These are phyloP conservation scores for Penicillium freii DNA, from an alignment of 2,329 filamentous ascomycete genomes.

Conservation along the genomic window DNA sequence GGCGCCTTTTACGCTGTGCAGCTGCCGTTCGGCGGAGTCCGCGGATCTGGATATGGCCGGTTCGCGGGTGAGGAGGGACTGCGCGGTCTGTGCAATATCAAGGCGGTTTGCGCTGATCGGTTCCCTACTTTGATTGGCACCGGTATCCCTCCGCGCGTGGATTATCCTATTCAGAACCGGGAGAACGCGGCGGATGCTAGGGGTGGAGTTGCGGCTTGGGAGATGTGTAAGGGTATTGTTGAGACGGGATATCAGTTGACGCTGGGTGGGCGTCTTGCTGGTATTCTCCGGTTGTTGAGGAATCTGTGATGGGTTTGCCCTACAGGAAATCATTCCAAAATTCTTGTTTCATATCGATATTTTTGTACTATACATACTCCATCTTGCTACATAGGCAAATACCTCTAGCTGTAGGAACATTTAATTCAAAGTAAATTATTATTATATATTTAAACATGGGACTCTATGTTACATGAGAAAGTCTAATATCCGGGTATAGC, in stretches of 20 bases:
- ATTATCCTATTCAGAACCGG: conserved; percentile 73
- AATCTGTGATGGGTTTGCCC: conserved; percentile 33
- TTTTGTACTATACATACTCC: conserved; percentile 5
- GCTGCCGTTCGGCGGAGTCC: conserved; percentile 88
- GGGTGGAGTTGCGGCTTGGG: conserved; percentile 64
- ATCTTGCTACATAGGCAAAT: not conserved
- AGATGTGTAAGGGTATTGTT: conserved; percentile 47
- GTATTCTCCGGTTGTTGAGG: conserved; percentile 38
- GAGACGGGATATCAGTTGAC: conserved; percentile 49
- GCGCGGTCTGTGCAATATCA: conserved; percentile 78
- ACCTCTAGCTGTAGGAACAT: not conserved
- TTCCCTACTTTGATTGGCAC: conserved; percentile 61
- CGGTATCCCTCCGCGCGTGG: conserved; percentile 73
- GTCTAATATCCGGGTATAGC: conserved; percentile 6
- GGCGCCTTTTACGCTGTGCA: conserved; percentile 90
- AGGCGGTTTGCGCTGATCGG: conserved; percentile 79
- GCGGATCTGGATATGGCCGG: conserved; percentile 84
- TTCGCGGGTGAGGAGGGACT: conserved; percentile 92
- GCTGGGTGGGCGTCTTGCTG: conserved; percentile 41
- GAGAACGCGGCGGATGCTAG: conserved; percentile 39
- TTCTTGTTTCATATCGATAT: not conserved
- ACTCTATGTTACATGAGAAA: not conserved
- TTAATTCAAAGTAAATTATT: not conserved
- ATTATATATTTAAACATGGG: not conserved
- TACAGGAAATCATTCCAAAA: not conserved